Conservation (phyloP, 2,329 filamentous ascomycete species). For the Fusarium camptoceras region DNA sequence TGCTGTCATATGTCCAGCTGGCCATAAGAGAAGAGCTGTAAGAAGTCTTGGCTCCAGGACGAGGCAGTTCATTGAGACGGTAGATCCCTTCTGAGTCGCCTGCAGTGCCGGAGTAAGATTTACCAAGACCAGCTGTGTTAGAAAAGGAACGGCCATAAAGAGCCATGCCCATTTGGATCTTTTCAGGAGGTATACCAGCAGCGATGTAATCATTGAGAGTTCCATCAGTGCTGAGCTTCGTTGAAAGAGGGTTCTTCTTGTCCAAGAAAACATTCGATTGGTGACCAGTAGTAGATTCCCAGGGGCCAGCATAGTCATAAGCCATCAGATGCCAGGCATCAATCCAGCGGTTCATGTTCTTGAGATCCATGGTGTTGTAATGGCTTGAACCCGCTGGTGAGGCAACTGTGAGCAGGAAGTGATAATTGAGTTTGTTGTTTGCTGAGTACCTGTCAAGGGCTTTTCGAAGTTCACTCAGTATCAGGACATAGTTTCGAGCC, state of each 20-base stretch:
- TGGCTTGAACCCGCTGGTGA: slow-evolving; percentile 61
- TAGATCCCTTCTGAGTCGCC: slow-evolving; percentile 74
- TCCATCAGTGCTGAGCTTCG: slow-evolving; percentile 75
- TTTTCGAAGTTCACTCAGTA: slow-evolving; percentile 46
- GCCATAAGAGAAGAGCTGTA: slow-evolving; percentile 70
- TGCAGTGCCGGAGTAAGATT: slow-evolving; percentile 72
- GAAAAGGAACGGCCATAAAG: slow-evolving; percentile 83
- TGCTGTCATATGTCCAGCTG: slow-evolving; percentile 76
- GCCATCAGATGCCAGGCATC: slow-evolving; percentile 74
- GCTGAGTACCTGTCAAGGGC: slow-evolving; percentile 59
- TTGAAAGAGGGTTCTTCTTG: slow-evolving; percentile 62
- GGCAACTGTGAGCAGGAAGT: slow-evolving; percentile 64
- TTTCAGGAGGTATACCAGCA: slow-evolving; percentile 68
- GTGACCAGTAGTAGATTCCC: slow-evolving; percentile 72
- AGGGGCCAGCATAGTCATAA: slow-evolving; percentile 77
- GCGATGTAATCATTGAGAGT: slow-evolving; percentile 67
- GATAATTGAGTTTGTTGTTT: slow-evolving; percentile 55
- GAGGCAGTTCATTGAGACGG: slow-evolving; percentile 79
- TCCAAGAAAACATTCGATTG: slow-evolving; percentile 76
- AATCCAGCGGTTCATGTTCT: slow-evolving; percentile 66
- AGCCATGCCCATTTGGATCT: slow-evolving; percentile 81
- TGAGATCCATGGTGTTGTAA: slow-evolving; percentile 63
- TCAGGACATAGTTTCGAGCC: slow-evolving; percentile 46
- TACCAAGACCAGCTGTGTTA: slow-evolving; percentile 74
- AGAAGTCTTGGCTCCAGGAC: slow-evolving; percentile 65